Evolutionary conservation across 495 filamentous ascomycete genomes (phyloP), one percentile per base, ranked within the genome.

Genomic region (Penicillium dipodomyicola): DNA sequence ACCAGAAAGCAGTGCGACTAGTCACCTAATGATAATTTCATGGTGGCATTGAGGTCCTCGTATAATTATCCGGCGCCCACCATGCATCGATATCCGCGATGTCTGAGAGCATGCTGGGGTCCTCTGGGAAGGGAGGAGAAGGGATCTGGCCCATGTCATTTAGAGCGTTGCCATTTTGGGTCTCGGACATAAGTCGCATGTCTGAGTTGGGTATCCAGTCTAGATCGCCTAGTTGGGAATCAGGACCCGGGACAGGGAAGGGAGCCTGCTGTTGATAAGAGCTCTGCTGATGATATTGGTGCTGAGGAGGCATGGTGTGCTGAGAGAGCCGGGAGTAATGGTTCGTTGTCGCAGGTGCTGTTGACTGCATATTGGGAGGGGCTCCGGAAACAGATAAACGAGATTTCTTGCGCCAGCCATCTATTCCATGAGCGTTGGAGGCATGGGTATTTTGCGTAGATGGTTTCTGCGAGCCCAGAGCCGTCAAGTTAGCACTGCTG

Each of bases 11-110:
- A 35, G 4, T 4, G 14, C 17, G 6, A 17, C 2, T 17, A 39
- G 15, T 39, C n/a, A 39, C n/a, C 14, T n/a, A 39, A 39, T 11
- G 9, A 39, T 8, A 7, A 17, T 48, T 48, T 48, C 44, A 48
- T 19, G 45, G 45, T 5, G 44, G 27, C 29, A 48, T 48, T 32
- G 45, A 48, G 6, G 25, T 19, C 17, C 45, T 19, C 14, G 27
- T 15, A 33, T 48, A 32, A 10, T 33, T 30, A 6, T 48, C 45
- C 9, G 70, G 67, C 29, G 67, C 67, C 75, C 75, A 77, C 75
- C 75, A 78, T 1, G 67, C 61, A 33, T 74, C 72, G 15, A 76
- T 67, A 61, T 73, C 72, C 2, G 58, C 67, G 7, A 78, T 50
- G 59, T 60, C 73, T 4, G 74, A 68, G 12, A 69, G 53, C 56